Evolutionary conservation across 1,139 yeast species (phyloP).

Genomic region (Sugiyamaella neomexicana): DNA sequence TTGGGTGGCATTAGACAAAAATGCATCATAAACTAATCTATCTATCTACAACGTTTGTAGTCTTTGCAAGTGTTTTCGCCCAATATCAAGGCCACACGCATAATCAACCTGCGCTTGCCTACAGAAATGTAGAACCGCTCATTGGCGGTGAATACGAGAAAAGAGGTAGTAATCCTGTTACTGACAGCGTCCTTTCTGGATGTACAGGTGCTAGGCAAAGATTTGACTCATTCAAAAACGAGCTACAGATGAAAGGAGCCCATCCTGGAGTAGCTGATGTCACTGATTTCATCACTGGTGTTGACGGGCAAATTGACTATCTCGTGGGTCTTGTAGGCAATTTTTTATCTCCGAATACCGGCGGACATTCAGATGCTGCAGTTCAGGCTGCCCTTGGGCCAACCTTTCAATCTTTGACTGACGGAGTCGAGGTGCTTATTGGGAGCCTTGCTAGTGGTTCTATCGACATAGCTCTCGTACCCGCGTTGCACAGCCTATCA

Average conservation of each 20-base stretch:
- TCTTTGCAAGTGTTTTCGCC: background rate
- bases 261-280: conserved; percentile 34
- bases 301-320: conserved; percentile 40
- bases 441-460: conserved; percentile 36
- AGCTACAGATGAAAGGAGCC: conserved; percentile 28
- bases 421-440: conserved; percentile 38
- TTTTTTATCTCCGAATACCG: conserved; percentile 30
- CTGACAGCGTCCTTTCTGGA: conserved; percentile 18
- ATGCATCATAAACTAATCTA: background rate
- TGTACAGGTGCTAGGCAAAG: conserved; percentile 28
- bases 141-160: background rate
- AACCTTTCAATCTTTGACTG: conserved; percentile 37
- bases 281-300: conserved; percentile 35
- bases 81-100: background rate
- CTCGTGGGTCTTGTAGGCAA: conserved; percentile 32
- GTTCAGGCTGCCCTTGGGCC: conserved; percentile 35
- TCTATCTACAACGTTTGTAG: background rate
- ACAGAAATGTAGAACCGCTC: background rate
- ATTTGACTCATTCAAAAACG: conserved; percentile 31
- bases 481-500: conserved; percentile 28
- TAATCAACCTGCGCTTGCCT: background rate
- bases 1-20: background rate
- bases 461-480: conserved; percentile 27
- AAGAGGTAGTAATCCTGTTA: conserved; percentile 2
- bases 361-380: conserved; percentile 32